Conservation (phyloP, 805 yeast genomes). For the Saccharomycopsis guyanensis region DNA sequence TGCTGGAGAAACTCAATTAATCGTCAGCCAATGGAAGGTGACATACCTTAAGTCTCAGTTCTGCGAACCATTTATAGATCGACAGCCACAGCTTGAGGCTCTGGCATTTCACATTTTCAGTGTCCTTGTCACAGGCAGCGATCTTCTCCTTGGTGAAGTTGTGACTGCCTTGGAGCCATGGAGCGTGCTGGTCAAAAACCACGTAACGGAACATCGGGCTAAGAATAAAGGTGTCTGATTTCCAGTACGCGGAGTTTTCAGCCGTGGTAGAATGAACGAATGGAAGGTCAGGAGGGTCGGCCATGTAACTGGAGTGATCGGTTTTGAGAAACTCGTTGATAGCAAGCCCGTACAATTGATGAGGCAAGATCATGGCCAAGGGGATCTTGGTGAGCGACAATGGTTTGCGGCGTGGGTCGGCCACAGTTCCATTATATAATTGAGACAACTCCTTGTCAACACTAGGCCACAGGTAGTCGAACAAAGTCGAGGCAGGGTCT, state of each 20-base stretch:
- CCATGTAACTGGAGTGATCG: neutral
- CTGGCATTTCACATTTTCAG: neutral
- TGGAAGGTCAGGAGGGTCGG: constrained; percentile 1
- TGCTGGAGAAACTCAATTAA: too few species aligned
- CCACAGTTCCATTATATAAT: too few species aligned
- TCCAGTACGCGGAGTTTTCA: neutral
- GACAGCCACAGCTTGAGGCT: neutral
- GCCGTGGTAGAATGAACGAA: neutral
- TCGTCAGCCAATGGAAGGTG: neutral
- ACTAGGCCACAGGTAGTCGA: neutral
- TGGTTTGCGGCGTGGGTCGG: neutral
- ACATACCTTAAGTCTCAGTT: neutral
- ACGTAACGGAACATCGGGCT: neutral
- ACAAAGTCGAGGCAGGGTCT: too few species aligned
- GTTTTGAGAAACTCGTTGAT: neutral
- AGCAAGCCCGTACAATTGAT: neutral
- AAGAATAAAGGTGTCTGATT: neutral
- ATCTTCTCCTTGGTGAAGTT: neutral
- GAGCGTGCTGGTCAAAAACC: neutral
- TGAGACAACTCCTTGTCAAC: too few species aligned
- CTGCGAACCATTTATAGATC: neutral
- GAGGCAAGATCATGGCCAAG: neutral
- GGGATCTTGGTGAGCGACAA: neutral
- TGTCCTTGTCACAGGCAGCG: neutral
- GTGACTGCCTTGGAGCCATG: neutral